A percentile compares a stretch with the other conserved stretches of the same genome.
Evolutionary conservation across 495 filamentous ascomycete species (phyloP).

Genomic region (Cercophora samala): DNA sequence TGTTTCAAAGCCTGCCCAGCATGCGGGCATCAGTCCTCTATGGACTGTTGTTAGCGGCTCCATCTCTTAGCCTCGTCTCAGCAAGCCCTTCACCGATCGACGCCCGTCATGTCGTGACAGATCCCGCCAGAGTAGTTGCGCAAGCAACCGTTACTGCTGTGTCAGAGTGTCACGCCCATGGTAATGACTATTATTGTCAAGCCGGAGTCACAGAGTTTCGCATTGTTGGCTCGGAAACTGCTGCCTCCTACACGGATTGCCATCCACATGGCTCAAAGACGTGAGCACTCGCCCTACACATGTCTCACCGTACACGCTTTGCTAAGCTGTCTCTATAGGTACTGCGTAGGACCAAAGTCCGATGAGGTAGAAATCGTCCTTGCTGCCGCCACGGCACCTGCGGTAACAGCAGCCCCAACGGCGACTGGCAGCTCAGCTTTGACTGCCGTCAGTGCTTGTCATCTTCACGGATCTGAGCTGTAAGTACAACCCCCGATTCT

Average conservation of each 20-base stretch:
- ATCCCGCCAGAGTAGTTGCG: conserved; percentile 2
- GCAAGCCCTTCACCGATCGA: conserved; percentile 8
- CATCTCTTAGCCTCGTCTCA: conserved; percentile 7
- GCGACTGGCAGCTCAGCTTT: not conserved
- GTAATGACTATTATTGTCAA: conserved; percentile 16
- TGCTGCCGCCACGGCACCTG: conserved; percentile 10
- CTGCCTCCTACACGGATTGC: conserved; percentile 19
- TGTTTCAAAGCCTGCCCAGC: conserved; percentile 15
- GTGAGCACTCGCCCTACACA: not conserved
- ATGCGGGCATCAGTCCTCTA: conserved; percentile 17
- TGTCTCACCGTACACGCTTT: not conserved
- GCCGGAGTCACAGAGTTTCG: conserved; percentile 19
- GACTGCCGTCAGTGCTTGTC: conserved; percentile 21
- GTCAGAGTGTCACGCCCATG: conserved; percentile 21
- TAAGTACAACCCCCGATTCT: not conserved
- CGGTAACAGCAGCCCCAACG: conserved; percentile 13
- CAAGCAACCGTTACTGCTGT: conserved; percentile 21
- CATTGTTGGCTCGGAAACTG: conserved; percentile 16
- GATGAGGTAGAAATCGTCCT: conserved; percentile 18
- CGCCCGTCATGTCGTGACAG: conserved; percentile 18
- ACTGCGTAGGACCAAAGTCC: conserved; percentile 10
- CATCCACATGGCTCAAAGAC: conserved; percentile 15
- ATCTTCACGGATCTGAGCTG: conserved; percentile 18
- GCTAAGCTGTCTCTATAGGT: not conserved
- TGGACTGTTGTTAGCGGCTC: conserved; percentile 19